Evolutionary conservation across 192 early-diverging fungal species (phyloP).

Genomic region (Piromyces finnis): DNA sequence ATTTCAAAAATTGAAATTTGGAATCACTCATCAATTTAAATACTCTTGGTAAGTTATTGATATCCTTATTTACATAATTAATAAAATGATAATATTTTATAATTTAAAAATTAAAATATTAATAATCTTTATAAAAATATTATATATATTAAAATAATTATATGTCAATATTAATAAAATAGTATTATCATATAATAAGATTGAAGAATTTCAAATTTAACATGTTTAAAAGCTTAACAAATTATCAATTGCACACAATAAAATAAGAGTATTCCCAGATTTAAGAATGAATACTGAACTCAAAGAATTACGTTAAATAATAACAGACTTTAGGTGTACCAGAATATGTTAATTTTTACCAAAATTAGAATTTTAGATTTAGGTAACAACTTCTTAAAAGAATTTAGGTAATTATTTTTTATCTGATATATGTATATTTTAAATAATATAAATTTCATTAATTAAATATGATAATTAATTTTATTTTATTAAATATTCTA

Average conservation of each 20-base stretch:
- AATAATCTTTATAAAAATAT: too few relatives aligned
- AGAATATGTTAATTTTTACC: conserved; percentile 18
- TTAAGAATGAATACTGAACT: conserved; percentile 28
- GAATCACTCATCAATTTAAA: conserved; percentile 33
- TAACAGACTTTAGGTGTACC: conserved; percentile 48
- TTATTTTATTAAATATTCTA: too few relatives aligned
- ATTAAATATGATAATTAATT: too few relatives aligned
- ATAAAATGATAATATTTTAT: too few relatives aligned
- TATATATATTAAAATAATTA: too few relatives aligned
- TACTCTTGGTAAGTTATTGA: conserved; percentile 49
- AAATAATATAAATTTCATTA: too few relatives aligned
- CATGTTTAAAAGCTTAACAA: conserved; percentile 39
- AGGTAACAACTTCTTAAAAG: conserved; percentile 42
- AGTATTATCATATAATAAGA: conserved; percentile 64
- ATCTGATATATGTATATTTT: too few relatives aligned
- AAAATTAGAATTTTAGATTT: conserved; percentile 54
- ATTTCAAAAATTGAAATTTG: conserved; percentile 47
- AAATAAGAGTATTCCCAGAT: conserved; percentile 44
- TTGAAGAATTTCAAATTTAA: conserved; percentile 36
- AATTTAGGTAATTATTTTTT: conserved; percentile 37
- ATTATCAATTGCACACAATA: conserved; percentile 58
- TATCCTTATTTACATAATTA: too few relatives aligned
- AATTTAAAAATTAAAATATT: too few relatives aligned
- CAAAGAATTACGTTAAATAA: conserved; percentile 59
- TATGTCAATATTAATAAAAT: too few relatives aligned